Evolutionary conservation across 2,329 filamentous ascomycete genomes (phyloP).

Genomic region (Arthrobotrys sinensis): DNA sequence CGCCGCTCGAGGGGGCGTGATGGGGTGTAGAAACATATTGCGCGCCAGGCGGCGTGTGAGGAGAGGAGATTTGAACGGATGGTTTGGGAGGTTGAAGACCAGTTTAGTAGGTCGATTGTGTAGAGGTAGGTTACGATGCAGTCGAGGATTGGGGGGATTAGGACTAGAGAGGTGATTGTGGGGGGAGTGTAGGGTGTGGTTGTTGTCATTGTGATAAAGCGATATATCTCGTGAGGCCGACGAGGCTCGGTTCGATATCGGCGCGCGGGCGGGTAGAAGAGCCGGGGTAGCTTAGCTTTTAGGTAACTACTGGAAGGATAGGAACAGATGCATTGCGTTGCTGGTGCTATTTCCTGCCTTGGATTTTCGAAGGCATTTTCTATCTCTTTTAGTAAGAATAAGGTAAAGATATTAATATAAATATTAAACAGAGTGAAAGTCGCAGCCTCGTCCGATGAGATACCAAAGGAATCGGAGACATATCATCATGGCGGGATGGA

Average conservation of each 20-base stretch:
- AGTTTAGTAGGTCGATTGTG: conserved; percentile 36
- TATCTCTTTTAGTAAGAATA: not conserved
- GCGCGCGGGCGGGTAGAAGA: too few species aligned
- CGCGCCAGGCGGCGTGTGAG: conserved; percentile 50
- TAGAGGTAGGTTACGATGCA: conserved; percentile 52
- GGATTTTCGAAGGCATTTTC: too few species aligned
- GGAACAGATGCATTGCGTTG: not conserved
- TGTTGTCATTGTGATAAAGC: not conserved
- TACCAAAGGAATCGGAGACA: not conserved
- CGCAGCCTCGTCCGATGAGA: not conserved
- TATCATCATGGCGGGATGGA: not conserved
- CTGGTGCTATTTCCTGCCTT: not conserved
- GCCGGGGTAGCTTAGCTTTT: too few species aligned
- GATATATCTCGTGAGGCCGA: not conserved
- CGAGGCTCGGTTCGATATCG: too few species aligned
- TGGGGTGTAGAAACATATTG: conserved; percentile 35
- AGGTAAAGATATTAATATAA: too few species aligned
- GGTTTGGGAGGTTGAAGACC: conserved; percentile 19
- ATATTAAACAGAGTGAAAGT: too few species aligned
- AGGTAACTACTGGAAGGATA: too few species aligned
- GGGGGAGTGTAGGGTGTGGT: not conserved
- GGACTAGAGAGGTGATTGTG: conserved; percentile 33
- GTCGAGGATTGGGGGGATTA: conserved; percentile 56
- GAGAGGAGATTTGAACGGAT: conserved; percentile 10
- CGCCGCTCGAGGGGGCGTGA: not conserved